phyloP scores from a whole-genome alignment of 495 filamentous ascomycete species.

The Talaromyces borbonicus region DNA sequence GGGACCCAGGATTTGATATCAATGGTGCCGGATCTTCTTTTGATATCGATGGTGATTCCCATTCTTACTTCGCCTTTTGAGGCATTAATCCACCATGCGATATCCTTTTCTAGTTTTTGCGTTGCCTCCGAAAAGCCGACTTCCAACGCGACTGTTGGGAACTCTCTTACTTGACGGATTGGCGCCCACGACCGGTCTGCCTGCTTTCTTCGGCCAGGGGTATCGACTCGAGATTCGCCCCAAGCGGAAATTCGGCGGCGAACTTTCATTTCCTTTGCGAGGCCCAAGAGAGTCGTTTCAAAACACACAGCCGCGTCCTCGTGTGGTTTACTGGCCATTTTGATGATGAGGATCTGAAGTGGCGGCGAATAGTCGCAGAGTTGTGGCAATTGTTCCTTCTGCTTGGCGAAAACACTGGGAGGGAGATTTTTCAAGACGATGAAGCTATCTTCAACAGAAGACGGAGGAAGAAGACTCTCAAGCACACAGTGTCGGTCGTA shows the following conservation, averaged over 20 bases:
- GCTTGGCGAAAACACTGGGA: background rate
- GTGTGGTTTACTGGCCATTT: background rate
- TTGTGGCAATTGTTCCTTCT: background rate
- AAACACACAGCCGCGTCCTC: background rate
- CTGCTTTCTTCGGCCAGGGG: background rate
- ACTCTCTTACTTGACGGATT: background rate
- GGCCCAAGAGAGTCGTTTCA: background rate
- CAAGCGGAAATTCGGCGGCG: background rate
- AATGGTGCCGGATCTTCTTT: background rate
- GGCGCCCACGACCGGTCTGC: background rate
- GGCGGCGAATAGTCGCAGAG: background rate
- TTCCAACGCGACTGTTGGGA: background rate
- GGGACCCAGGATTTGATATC: constrained; percentile 1
- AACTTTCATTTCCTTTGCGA: background rate
- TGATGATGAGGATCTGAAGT: background rate
- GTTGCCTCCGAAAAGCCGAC: background rate
- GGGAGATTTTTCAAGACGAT: background rate
- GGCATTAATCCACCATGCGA: background rate
- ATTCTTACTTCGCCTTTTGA: background rate
- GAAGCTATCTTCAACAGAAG: background rate
- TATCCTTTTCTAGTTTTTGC: background rate
- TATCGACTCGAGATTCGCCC: background rate
- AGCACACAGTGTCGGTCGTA: background rate
- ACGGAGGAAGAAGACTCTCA: background rate
- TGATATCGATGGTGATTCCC: constrained; percentile 1